phyloP scores from a whole-genome alignment of 2,329 filamentous ascomycete species.

The Hirsutella minnesotensis region DNA sequence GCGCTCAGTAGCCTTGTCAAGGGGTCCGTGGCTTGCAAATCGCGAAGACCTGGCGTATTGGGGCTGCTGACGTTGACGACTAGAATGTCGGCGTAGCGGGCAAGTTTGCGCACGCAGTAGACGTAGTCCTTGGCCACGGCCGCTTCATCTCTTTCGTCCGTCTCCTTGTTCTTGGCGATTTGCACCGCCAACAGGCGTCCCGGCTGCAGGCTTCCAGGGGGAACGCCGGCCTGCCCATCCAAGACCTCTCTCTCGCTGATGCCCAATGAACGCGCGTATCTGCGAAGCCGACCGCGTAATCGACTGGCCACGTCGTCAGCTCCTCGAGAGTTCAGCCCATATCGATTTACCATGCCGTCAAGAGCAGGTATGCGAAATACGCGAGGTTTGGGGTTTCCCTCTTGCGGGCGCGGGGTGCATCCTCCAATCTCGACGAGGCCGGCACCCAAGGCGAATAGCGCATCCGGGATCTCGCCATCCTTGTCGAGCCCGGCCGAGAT shows the following conservation, averaged over 20 bases:
- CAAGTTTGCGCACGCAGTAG: slow-evolving; percentile 75
- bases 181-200: slow-evolving; percentile 81
- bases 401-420: slow-evolving; percentile 75
- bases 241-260: slow-evolving; percentile 63
- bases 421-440: slow-evolving; percentile 88
- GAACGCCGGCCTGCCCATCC: slow-evolving; percentile 64
- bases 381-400: slow-evolving; percentile 75
- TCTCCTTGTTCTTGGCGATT: slow-evolving; percentile 93
- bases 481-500: slow-evolving; percentile 97
- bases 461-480: slow-evolving; percentile 76
- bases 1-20: slow-evolving; percentile 69
- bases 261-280: slow-evolving; percentile 61
- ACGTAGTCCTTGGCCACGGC: slow-evolving; percentile 76
- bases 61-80: slow-evolving; percentile 97
- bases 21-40: slow-evolving; percentile 74
- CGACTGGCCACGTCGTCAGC: slow-evolving; percentile 76
- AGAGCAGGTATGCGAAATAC: slow-evolving; percentile 79
- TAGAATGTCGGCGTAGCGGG: slow-evolving; percentile 84
- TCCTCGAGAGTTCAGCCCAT: slow-evolving; percentile 86
- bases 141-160: slow-evolving; percentile 70
- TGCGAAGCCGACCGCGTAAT: slow-evolving; percentile 64
- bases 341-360: slow-evolving; percentile 86
- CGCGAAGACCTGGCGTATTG: slow-evolving; percentile 84
- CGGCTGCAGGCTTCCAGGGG: slow-evolving; percentile 65
- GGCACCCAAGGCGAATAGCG: slow-evolving; percentile 73